Evolutionary conservation across 176 grass and related monocot genomes (phyloP), one percentile per base, ranked within the genome.

Genomic region (Bonia amplexicaulis): DNA sequence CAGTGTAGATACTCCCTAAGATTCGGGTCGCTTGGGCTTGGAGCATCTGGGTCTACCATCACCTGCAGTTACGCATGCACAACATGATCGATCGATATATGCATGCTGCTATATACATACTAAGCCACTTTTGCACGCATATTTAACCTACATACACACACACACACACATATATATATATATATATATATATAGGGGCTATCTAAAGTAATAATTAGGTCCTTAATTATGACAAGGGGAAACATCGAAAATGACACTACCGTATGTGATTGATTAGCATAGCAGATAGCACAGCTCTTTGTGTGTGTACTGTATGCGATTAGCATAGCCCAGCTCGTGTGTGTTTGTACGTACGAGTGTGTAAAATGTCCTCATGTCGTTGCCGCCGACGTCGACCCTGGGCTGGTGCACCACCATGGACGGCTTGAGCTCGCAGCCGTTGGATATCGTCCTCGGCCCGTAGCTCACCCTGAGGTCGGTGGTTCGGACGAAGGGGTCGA

Each of bases 11-110:
- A 85, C 83, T 97, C 94, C 23, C 87, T 90, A 8, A 87, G 85
- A 15, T 78, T 69, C 1, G 94, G 90, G 12, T 97, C 90, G 73
- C 92, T 97, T 80, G 94, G 94, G 52, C 68, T 97, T 69, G 94
- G 94, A 73, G 94, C 80, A 80, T 97, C 94, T 25, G 94, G 94
- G 83, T 97, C 90, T 49, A 97, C 82, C 92, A 97, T 90, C 22
- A 87, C 85, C 94, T 97, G 65, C 42, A 46, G 29, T 1, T 6
- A 42, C 13, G 11, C 64, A 45, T 16, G 20, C 68, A 83, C 29
- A 76, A 9, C 20, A 42, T 41, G 63, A 40, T 55, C 35, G 48
- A 9, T 14, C 35, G 48, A 9, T 14, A 59, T 23, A 60, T 60
- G 46, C 12, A 48, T 33, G 17, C 52, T 60, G 57, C 5, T 12